Evolutionary conservation across 257 asterid genomes (phyloP), one percentile per base, ranked within the genome.

Genomic region (Nicotiana noctiflora): DNA sequence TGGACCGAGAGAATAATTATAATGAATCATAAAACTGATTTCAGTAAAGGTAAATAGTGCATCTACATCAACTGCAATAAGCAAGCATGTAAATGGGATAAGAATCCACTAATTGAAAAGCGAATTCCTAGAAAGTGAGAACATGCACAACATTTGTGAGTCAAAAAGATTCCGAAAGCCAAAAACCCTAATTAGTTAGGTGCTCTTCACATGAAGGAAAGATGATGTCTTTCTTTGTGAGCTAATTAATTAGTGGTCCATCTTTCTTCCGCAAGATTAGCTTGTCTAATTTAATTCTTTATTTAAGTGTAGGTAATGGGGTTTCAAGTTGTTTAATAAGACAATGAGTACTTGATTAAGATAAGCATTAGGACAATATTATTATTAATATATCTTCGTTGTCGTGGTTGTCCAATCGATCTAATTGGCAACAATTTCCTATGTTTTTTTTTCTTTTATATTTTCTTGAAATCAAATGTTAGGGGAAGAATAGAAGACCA

Each of bases 141-240:
- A 81, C 84, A 84, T 84, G 80, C 70, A 81, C 11, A 46, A 70
- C 77, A 74, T 65, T 53, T 65, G 64, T 56, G 80, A 65, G 77
- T 44, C 37, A 72, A 72, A 52, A 32, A 80, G 88, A 82, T 85
- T 82, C 82, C 77, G 67, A 76, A 67, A 40, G 67, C 57, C n/a
- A 65, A 12, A 64, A n/a, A 75, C 37, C 75, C 56, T 9, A 40
- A 40, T 40, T 53, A 21, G n/a, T 68, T 74, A 79, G 76, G 83
- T 85, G 88, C 63, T 60, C 76, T 55, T 86, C 88, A 83, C 88
- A 86, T 86, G 85, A 77, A 81, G 31, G 82, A 51, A 78, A 25
- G 17, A 76, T 63, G 68, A 13, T 80, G 21, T 44, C 60, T 77
- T 74, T 82, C 64, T 63, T 80, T 49, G 14, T 60, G 21, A 46